Conservation (phyloP, 331 rosid genomes). For the Ulmus americana region DNA sequence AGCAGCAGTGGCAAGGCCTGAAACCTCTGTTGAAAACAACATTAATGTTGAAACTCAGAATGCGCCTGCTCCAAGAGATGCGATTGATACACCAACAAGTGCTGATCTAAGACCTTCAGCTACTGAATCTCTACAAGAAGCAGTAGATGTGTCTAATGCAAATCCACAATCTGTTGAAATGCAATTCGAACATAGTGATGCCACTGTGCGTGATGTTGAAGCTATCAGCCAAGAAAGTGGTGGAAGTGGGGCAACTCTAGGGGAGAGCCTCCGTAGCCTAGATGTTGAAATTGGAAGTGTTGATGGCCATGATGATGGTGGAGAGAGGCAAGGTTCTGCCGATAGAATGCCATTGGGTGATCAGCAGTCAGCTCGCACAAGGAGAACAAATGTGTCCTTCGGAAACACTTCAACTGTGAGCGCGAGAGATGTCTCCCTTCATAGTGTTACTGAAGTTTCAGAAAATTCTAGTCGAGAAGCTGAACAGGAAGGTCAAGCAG, state of each 20-base stretch:
- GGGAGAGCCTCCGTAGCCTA: constrained; percentile 95
- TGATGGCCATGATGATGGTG: constrained; percentile 95
- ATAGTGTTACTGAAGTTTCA: constrained; percentile 88
- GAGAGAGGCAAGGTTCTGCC: constrained; percentile 78
- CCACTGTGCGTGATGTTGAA: constrained; percentile 81
- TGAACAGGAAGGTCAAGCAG: constrained; percentile 65
- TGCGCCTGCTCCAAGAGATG: constrained; percentile 25
- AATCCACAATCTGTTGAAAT: constrained; percentile 69
- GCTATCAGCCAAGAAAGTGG: constrained; percentile 98
- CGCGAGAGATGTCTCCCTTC: constrained; percentile 85
- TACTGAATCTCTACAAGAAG: constrained; percentile 38
- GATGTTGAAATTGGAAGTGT: constrained; percentile 99
- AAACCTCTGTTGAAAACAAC: constrained; percentile 46
- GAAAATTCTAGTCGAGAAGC: constrained; percentile 94
- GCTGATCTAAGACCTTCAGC: constrained; percentile 45
- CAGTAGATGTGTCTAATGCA: constrained; percentile 37
- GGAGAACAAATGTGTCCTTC: constrained; percentile 58
- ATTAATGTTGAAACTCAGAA: constrained; percentile 39
- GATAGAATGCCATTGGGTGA: constrained; percentile 66
- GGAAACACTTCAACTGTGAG: constrained; percentile 56
- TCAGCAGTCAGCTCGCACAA: constrained; percentile 61
- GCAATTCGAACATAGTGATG: constrained; percentile 84
- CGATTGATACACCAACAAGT: constrained; percentile 30
- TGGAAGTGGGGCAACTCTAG: constrained; percentile 97
- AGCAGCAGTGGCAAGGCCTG: constrained; percentile 39